A percentile compares a stretch with the other conserved stretches of the same genome.
phyloP scores from a whole-genome alignment of 2,329 filamentous ascomycete genomes.

The Thielaviopsis populi region DNA sequence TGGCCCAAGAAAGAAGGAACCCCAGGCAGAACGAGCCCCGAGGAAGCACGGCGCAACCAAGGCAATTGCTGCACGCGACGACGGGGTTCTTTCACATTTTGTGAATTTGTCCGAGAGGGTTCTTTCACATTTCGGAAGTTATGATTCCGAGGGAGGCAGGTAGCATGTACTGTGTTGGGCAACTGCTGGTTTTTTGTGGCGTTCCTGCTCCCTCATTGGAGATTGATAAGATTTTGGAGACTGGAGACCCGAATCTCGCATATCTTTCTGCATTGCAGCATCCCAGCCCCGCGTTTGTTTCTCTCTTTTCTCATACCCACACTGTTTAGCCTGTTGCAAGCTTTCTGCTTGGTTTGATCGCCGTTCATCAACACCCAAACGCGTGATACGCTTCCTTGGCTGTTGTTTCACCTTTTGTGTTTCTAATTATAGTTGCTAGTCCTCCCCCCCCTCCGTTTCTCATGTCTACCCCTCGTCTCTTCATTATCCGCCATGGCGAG shows the following conservation, averaged over 20 bases:
- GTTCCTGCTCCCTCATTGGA: not conserved
- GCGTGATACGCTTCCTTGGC: not conserved
- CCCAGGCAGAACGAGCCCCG: not conserved
- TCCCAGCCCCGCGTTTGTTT: not conserved
- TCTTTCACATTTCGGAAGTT: not conserved
- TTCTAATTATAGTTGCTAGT: not conserved
- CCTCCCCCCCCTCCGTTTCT: not conserved
- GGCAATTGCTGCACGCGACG: not conserved
- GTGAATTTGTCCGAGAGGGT: not conserved
- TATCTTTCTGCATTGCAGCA: not conserved
- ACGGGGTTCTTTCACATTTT: not conserved
- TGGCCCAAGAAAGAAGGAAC: not conserved
- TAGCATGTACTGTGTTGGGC: not conserved
- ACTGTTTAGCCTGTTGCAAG: not conserved
- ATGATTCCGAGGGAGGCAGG: not conserved
- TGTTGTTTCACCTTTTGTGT: not conserved
- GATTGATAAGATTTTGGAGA: not conserved
- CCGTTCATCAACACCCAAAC: not conserved
- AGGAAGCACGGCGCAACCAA: not conserved
- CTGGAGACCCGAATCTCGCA: not conserved
- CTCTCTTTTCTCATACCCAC: not conserved
- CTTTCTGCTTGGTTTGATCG: not conserved
- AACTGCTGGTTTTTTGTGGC: not conserved
- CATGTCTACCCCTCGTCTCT: conserved; percentile 51
- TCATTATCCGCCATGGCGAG: conserved; percentile 79